Evolutionary conservation across 495 filamentous ascomycete species (phyloP), one percentile per base, ranked within the genome.

Genomic region (Hyaloscypha finlandica): DNA sequence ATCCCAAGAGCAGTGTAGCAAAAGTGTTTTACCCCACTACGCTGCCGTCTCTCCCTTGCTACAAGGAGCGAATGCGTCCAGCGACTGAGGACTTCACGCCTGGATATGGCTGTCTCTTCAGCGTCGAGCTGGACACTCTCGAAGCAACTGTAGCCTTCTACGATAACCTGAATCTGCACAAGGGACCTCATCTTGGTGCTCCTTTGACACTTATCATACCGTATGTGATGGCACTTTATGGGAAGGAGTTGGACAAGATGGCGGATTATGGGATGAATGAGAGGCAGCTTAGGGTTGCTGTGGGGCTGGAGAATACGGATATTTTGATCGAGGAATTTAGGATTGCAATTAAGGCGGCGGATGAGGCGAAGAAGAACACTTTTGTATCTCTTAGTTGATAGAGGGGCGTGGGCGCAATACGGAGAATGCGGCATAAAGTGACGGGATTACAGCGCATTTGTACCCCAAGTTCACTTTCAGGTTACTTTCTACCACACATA

Each of bases 131-230:
- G 52, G 67, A 69, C 3, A 68, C 64, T 9, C 61, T 79, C 0
- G 72, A 61, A 6, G 30, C 66, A 0, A 72, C 78, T 0, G 64
- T 61, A 2, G 74, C 77, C 5, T 85, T 84, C 52, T 80, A 79
- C 66, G 77, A 85, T 56, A 69, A 69, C 61, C 45, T 82, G 37
- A 64, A 75, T 22, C 70, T 84, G 33, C 76, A 79, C 67, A 71
- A 76, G 19, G 79, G 80, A 9, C 82, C 81, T 2, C 80, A 83
- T 70, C 68, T 84, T 3, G 82, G 82, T 0, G 82, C 80, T 22
- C 79, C 83, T 70, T 68, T 77, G 60, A 83, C 81, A 8, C 65
- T 84, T 2, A 74, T 72, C 2, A 51, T 82, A 37, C 71, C 79
- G 12, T 83, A 80, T 69, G 79, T 77, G 59, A 77, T 74, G 20